phyloP scores from a whole-genome alignment of 225 moss, liverwort and hornwort genomes.

The Physcomitrium patens region DNA sequence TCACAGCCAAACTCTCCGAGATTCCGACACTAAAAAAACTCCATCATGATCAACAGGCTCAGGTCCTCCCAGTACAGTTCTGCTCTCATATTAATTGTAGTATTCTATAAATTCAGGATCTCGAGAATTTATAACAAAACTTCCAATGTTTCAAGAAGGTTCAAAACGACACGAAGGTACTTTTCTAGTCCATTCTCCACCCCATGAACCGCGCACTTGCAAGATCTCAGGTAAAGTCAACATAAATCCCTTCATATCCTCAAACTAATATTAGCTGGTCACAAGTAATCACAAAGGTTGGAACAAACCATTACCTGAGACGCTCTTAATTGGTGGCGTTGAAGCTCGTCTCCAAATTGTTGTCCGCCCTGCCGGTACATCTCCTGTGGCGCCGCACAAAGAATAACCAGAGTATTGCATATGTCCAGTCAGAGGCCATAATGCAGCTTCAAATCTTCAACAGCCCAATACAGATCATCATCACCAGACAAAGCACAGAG shows the following conservation, averaged over 20 bases:
- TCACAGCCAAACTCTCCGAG: no score
- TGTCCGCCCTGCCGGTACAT: constrained; percentile 96
- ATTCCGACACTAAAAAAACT: constrained; percentile 3
- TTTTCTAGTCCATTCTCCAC: constrained; percentile 12
- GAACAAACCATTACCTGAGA: constrained; percentile 57
- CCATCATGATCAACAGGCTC: constrained; percentile 7
- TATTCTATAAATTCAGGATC: no score
- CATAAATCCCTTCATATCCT: no score
- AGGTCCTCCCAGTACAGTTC: constrained; percentile 8
- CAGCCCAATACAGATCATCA: constrained; percentile 7
- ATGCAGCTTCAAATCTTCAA: not conserved
- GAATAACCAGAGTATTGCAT: constrained; percentile 25
- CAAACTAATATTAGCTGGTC: not conserved
- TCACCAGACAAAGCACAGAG: constrained; percentile 11
- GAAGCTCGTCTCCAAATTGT: constrained; percentile 87
- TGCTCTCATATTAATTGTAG: not conserved
- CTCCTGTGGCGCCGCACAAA: constrained; percentile 54
- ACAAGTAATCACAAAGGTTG: constrained; percentile 14
- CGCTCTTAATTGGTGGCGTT: constrained; percentile 83
- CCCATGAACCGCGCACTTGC: constrained; percentile 8
- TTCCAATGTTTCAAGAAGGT: not conserved
- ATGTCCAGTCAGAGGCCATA: not conserved
- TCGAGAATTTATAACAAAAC: no score
- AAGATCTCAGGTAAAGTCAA: not conserved
- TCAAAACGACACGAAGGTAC: not conserved